Conservation (phyloP, 805 yeast genomes). For the Saccharomycopsis sp. region DNA sequence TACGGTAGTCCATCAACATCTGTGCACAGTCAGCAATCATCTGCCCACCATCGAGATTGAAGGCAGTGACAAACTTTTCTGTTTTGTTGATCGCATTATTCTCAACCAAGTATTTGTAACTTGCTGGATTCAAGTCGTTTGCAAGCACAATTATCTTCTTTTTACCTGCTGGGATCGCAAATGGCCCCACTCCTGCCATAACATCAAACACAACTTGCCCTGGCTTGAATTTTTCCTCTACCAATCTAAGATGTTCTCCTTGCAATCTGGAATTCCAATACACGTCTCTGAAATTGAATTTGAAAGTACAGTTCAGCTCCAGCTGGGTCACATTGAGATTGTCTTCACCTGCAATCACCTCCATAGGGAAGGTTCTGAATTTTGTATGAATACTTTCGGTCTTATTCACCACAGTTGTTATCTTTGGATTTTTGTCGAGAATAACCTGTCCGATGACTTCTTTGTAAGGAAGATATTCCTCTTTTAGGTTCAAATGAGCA, state of each 20-base stretch:
- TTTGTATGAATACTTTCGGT: conserved; percentile 79
- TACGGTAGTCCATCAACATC: conserved; percentile 42
- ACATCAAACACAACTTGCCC: conserved; percentile 87
- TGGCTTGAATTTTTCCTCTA: conserved; percentile 45
- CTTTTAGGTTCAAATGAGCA: conserved; percentile 83
- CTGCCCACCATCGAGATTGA: conserved; percentile 75
- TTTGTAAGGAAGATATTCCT: conserved; percentile 79
- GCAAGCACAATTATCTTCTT: conserved; percentile 76
- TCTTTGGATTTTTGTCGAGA: conserved; percentile 71
- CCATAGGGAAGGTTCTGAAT: conserved; percentile 91
- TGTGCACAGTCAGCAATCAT: conserved; percentile 60
- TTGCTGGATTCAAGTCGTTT: conserved; percentile 88
- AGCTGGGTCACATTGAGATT: conserved; percentile 75
- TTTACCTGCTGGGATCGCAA: conserved; percentile 92
- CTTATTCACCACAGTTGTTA: conserved; percentile 88
- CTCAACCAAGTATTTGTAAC: conserved; percentile 59
- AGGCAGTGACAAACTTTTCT: conserved; percentile 48
- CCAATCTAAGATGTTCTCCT: conserved; percentile 85
- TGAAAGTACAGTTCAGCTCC: conserved; percentile 81
- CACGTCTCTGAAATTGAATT: conserved; percentile 85
- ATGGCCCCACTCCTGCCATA: conserved; percentile 98
- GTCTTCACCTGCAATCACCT: conserved; percentile 88
- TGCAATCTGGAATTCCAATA: conserved; percentile 96
- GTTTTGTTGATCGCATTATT: conserved; percentile 66
- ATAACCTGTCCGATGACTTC: conserved; percentile 81